Evolutionary conservation across 768 basidiomycete genomes (phyloP).

Genomic region (Suillus clintonianus): DNA sequence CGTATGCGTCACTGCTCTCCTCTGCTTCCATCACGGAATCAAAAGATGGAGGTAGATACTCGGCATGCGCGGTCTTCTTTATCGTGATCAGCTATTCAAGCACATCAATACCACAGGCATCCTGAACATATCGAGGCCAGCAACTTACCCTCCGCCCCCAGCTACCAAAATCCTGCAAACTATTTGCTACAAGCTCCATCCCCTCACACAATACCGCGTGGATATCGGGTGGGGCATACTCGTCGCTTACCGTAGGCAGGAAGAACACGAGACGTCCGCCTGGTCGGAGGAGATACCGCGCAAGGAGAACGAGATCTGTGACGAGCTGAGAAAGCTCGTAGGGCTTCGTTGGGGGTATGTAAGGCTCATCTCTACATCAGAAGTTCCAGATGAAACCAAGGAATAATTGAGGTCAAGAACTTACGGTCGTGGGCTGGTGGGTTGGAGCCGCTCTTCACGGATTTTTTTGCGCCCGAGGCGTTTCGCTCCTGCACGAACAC

Average conservation of each 20-base stretch:
- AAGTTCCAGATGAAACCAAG: not conserved
- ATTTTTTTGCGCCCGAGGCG: slow-evolving; percentile 69
- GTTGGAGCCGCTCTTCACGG: slow-evolving; percentile 23
- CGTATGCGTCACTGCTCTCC: slow-evolving; percentile 31
- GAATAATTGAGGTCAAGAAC: slow-evolving; percentile 21
- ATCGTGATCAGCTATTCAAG: slow-evolving; percentile 86
- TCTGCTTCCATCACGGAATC: slow-evolving; percentile 24
- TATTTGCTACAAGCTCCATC: slow-evolving; percentile 87
- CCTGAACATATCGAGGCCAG: not conserved
- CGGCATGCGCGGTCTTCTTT: slow-evolving; percentile 56
- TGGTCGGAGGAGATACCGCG: slow-evolving; percentile 83
- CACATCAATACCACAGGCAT: slow-evolving; percentile 4
- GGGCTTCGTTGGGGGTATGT: slow-evolving; percentile 87
- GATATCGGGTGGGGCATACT: slow-evolving; percentile 88
- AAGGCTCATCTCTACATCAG: slow-evolving; percentile 57
- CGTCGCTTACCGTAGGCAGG: slow-evolving; percentile 88
- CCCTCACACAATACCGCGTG: slow-evolving; percentile 77
- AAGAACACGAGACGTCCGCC: slow-evolving; percentile 93
- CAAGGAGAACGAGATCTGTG: slow-evolving; percentile 75
- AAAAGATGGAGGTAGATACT: slow-evolving; percentile 58
- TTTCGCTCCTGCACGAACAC: slow-evolving; percentile 88
- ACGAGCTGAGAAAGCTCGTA: slow-evolving; percentile 90
- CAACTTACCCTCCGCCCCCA: slow-evolving; percentile 87
- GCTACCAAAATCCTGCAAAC: slow-evolving; percentile 89
- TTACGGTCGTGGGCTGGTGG: slow-evolving; percentile 45